phyloP scores from a whole-genome alignment of 257 asterid genomes.

The Solanum clarkiae region DNA sequence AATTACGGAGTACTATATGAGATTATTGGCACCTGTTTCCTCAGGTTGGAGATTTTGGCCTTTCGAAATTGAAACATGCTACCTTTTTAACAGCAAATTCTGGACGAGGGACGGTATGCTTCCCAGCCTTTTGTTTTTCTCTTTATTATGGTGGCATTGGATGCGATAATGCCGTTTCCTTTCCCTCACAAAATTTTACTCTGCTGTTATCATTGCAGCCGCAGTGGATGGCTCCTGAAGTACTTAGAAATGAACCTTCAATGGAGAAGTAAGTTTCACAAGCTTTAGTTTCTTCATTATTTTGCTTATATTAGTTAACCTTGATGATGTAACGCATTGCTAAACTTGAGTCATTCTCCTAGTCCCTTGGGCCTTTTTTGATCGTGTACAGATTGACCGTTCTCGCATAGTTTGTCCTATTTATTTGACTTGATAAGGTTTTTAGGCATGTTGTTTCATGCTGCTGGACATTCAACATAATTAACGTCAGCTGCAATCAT shows the following conservation, averaged over 20 bases:
- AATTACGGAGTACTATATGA: neutral
- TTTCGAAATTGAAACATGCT: slow-evolving; percentile 48
- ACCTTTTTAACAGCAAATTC: slow-evolving; percentile 52
- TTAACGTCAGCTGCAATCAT: neutral
- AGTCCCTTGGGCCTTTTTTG: neutral
- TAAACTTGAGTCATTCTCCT: neutral
- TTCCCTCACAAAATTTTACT: neutral
- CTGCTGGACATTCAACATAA: neutral
- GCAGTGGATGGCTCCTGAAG: slow-evolving; percentile 94
- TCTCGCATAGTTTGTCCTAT: neutral
- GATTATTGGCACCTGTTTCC: neutral
- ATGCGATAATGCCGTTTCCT: neutral
- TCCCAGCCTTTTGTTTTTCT: neutral
- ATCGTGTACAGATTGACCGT: neutral
- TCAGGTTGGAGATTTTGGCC: slow-evolving; percentile 82
- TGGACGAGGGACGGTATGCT: slow-evolving; percentile 64
- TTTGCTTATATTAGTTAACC: neutral
- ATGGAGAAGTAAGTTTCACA: slow-evolving; percentile 52
- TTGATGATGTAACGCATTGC: neutral
- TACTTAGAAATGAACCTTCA: slow-evolving; percentile 62
- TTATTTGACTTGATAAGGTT: neutral
- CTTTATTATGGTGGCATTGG: neutral
- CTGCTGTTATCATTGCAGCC: slow-evolving; percentile 32
- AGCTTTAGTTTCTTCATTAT: neutral
- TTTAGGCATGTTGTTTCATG: neutral